Evolutionary conservation across 345 rosid species (phyloP), one percentile per base, ranked within the genome.

Genomic region (Diplotaxis tenuifolia): DNA sequence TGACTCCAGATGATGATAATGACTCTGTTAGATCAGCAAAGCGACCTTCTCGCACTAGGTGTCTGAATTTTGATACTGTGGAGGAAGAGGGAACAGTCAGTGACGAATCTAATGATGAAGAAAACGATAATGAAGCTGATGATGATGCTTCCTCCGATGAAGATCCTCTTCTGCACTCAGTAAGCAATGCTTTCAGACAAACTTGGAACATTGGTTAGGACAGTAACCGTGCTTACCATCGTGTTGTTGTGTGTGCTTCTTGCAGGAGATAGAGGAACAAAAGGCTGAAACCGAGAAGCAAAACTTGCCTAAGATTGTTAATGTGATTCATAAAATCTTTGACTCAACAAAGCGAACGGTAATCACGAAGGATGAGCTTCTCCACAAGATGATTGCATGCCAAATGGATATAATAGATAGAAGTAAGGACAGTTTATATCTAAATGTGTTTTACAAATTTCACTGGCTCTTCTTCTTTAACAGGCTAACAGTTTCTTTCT

Each of bases 311-410:
- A 86, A 84, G 88, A 86, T 89, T 78, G 88, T 89, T 78, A 78
- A 82, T 82, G 70, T 72, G 76, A 78, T 93, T 69, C 86, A 85
- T 79, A 84, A 60, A 62, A 42, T 84, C 54, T 89, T 87, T 78
- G 90, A 85, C 78, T 90, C 96, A 7, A 81, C 80, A 79, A 80
- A 73, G 15, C 83, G 84, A 49, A 83, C 92, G 5, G 80, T 87
- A 36, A 82, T 90, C 38, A 90, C 97, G 0, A 90, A 87, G 69
- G 89, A 83, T 55, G 98, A 93, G 84, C 89, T 93, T 62, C 32
- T 84, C 16, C 84, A 83, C 83, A 90, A 86, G 81, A 73, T 82
- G 65, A 77, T 81, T 72, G 81, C 85, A 15, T 68, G 76, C 70
- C 93, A 87, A 60, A 66, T 56, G 28, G 81, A 83, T 49, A 87